Percentiles rank a stretch among this genome's conserved stretches.
Evolutionary conservation across 495 filamentous ascomycete species (phyloP).

Genomic region (Sordaria brevicollis): DNA sequence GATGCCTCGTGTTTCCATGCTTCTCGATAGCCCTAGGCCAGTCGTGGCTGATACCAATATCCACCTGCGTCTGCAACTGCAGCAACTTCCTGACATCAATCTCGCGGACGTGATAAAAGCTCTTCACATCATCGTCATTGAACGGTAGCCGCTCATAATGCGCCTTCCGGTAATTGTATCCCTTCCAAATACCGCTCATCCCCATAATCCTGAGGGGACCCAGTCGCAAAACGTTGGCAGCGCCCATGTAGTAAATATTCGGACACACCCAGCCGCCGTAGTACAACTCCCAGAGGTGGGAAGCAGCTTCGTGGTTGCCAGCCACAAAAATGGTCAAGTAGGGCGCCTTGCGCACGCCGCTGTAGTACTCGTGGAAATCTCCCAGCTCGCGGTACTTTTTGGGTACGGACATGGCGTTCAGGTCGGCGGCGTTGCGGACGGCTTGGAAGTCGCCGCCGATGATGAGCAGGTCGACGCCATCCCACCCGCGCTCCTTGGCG

Average conservation of each 20-base stretch:
- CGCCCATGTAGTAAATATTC: conserved; percentile 93
- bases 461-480: conserved; percentile 69
- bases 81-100: conserved; percentile 86
- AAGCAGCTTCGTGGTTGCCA: conserved; percentile 90
- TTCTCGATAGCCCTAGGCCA: conserved; percentile 80
- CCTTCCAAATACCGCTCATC: conserved; percentile 89
- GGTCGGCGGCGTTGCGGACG: conserved; percentile 76
- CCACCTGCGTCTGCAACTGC: conserved; percentile 71
- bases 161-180: conserved; percentile 66
- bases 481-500: conserved; percentile 57
- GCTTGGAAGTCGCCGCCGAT: conserved; percentile 88
- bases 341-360: conserved; percentile 62
- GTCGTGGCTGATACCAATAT: conserved; percentile 87
- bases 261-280: conserved; percentile 96
- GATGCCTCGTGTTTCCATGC: conserved; percentile 48
- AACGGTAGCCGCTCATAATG: conserved; percentile 87
- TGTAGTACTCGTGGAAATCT: conserved; percentile 92
- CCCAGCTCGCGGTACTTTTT: conserved; percentile 71
- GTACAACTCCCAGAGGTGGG: conserved; percentile 78
- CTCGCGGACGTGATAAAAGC: conserved; percentile 80
- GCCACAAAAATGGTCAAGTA: conserved; percentile 86
- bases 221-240: conserved; percentile 73
- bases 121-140: conserved; percentile 56
- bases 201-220: conserved; percentile 82
- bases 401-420: conserved; percentile 79